Base-by-base conservation (phyloP, 1,139 yeast genomes). In the Kodamaea suecica region DNA sequence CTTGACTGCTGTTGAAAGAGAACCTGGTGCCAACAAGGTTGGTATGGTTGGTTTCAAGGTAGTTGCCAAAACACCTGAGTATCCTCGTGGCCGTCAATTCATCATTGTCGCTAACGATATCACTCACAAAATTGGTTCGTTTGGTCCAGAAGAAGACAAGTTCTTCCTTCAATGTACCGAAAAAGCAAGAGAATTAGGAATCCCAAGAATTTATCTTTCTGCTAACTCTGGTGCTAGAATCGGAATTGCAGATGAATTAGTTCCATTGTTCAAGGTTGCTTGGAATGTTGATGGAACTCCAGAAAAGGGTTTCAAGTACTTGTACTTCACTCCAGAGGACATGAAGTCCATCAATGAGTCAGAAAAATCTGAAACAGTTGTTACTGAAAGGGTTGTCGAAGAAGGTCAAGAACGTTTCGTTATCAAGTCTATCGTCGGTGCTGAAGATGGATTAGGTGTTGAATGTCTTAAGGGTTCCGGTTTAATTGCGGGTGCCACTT, bases 151-250 rank as follows among this genome's bases (percentile, higher is more conserved):
- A 51, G 98, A 92, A 69, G 98, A 92, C 64, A 70, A 67, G 40
- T 92, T 81, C 70, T 92, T 92, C 73, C 77, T 85, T 70, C 81
- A 83, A 59, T 95, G 94, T 48, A 92, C 98, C 29, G 95, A 87
- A 52, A 74, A 82, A 47, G 97, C 97, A 17, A 79, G 96, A 66
- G 73, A 77, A 55, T 74, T 81, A 48, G 98, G 98, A 40, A 80
- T 94, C 50, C 98, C 98, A 55, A 76, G 98, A 68, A 78, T 92
- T 42, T 94, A 92, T 63, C 73, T 92, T 53, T 87, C 97, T 48
- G 98, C 98, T 27, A 92, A 92, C 73, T 88, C 97, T 41, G 98
- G 98, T 71, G 98, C 98, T 31, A 82, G 98, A 71, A 86, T 92
- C 48, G 98, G 98, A 56, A 79, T 92, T 61, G 98, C 98, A 27